Percentiles rank a stretch among this genome's conserved stretches.
These are phyloP conservation scores for Acorus calamus DNA, from an alignment of 106 monocot species.

Conservation along the genomic window DNA sequence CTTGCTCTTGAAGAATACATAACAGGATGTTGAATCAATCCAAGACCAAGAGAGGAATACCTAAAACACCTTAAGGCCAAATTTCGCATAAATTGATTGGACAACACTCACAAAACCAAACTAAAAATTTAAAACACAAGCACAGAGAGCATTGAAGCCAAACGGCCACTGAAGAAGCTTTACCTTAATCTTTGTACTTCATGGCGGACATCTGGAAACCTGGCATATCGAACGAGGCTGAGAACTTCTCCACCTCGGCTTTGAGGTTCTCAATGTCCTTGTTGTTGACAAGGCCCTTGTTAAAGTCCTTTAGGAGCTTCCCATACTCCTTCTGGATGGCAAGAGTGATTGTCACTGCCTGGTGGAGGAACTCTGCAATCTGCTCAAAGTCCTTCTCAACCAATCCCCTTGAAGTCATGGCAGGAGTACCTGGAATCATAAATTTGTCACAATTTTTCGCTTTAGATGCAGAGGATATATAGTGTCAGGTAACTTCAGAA, in stretches of 20 bases:
- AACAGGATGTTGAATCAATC: no score
- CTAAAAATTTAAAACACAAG: no score
- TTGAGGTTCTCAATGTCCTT: conserved; percentile 80
- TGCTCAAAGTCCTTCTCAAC: conserved; percentile 93
- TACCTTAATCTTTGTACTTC: conserved; percentile 47
- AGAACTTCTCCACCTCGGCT: conserved; percentile 56
- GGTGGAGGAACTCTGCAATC: conserved; percentile 85
- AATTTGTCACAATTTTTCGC: background rate
- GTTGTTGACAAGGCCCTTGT: conserved; percentile 80
- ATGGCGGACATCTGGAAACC: conserved; percentile 65
- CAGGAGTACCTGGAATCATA: conserved; percentile 57
- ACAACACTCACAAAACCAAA: no score
- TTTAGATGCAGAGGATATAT: no score
- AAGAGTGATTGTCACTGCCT: conserved; percentile 67
- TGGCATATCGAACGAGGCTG: conserved; percentile 73
- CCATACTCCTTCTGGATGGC: conserved; percentile 80
- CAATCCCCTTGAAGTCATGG: conserved; percentile 90
- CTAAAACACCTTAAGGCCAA: no score
- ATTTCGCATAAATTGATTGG: no score
- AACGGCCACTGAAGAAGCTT: no score
- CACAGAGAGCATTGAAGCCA: no score
- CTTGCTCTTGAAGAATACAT: no score
- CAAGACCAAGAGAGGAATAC: no score
- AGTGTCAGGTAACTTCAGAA: background rate
- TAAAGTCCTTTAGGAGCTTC: conserved; percentile 87